Evolutionary conservation across 805 yeast species (phyloP).

Genomic region (Kodamaea nitidulidarum): DNA sequence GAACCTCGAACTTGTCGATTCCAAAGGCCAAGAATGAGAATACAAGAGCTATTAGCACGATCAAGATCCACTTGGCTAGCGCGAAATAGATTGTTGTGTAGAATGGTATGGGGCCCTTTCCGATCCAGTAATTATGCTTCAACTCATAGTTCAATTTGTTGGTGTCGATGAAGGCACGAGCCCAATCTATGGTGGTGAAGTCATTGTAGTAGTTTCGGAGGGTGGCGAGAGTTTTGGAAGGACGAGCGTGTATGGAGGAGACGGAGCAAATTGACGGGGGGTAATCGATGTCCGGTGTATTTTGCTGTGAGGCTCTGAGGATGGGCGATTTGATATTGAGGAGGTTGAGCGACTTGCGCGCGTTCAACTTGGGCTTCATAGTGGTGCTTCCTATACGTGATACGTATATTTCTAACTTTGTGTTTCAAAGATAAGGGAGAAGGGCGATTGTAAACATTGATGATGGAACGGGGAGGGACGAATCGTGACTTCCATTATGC

Average conservation of each 20-base stretch:
- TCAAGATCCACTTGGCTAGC: conserved; percentile 47
- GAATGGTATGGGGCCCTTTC: conserved; percentile 16
- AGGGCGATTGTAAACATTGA: too few species aligned
- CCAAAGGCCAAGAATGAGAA: conserved; percentile 48
- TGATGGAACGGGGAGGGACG: too few species aligned
- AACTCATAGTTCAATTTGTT: conserved; percentile 39
- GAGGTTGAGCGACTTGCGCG: conserved; percentile 6
- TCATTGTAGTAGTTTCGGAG: conserved; percentile 48
- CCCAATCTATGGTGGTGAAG: conserved; percentile 61
- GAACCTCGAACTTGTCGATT: conserved; percentile 45
- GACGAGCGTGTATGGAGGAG: conserved; percentile 30
- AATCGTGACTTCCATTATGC: too few species aligned
- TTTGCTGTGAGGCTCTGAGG: conserved; percentile 30
- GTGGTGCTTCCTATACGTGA: too few species aligned
- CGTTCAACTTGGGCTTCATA: conserved; percentile 6
- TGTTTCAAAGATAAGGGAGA: too few species aligned
- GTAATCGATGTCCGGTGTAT: not conserved
- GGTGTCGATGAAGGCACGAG: conserved; percentile 43
- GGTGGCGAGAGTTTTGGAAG: conserved; percentile 17
- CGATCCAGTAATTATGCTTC: conserved; percentile 25
- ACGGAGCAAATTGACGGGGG: not conserved
- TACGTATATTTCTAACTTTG: too few species aligned
- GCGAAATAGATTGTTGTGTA: conserved; percentile 28
- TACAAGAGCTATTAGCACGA: conserved; percentile 40
- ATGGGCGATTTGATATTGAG: conserved; percentile 9